Percentiles rank a stretch among this genome's conserved stretches.
These are phyloP conservation scores for Wickerhamiella azyma DNA, from an alignment of 805 yeast species.

Conservation along the genomic window DNA sequence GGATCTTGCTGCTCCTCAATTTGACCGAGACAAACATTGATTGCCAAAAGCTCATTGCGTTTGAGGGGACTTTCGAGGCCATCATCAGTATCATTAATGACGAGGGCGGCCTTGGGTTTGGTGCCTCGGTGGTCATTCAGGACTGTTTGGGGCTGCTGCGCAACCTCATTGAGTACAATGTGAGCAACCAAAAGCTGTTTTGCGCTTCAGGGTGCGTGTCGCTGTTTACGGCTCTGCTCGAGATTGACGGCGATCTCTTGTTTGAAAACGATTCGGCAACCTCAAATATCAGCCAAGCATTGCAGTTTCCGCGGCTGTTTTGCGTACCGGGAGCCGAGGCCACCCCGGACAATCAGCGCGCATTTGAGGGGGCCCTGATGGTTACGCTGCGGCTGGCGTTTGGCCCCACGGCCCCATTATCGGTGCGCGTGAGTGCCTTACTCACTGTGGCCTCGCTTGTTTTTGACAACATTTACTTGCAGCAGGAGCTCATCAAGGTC, in stretches of 20 bases:
- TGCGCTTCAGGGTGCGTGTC: conserved; percentile 72
- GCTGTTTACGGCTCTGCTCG: conserved; percentile 45
- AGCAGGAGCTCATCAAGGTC: conserved; percentile 56
- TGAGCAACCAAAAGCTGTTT: conserved; percentile 80
- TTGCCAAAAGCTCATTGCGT: conserved; percentile 85
- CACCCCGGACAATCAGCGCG: conserved; percentile 45
- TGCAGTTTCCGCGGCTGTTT: conserved; percentile 62
- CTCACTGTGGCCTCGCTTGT: conserved; percentile 68
- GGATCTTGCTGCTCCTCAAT: conserved; percentile 69
- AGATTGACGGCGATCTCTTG: conserved; percentile 40
- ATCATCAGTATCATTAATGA: conserved; percentile 65
- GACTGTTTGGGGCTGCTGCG: conserved; percentile 71
- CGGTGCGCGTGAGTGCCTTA: conserved; percentile 54
- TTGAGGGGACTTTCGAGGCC: conserved; percentile 80
- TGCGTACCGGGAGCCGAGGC: conserved; percentile 61
- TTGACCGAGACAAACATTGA: conserved; percentile 69
- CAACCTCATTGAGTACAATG: conserved; percentile 63
- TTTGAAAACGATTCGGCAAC: conserved; percentile 67
- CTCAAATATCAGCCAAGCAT: conserved; percentile 47
- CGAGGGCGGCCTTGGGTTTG: conserved; percentile 84
- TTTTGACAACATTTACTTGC: conserved; percentile 50
- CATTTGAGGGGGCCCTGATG: conserved; percentile 52
- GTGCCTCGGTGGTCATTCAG: conserved; percentile 70
- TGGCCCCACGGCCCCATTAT: conserved; percentile 43
- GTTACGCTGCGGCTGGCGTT: conserved; percentile 59